Base-by-base conservation (phyloP, 345 rosid genomes). In the Euphorbia peplus region DNA sequence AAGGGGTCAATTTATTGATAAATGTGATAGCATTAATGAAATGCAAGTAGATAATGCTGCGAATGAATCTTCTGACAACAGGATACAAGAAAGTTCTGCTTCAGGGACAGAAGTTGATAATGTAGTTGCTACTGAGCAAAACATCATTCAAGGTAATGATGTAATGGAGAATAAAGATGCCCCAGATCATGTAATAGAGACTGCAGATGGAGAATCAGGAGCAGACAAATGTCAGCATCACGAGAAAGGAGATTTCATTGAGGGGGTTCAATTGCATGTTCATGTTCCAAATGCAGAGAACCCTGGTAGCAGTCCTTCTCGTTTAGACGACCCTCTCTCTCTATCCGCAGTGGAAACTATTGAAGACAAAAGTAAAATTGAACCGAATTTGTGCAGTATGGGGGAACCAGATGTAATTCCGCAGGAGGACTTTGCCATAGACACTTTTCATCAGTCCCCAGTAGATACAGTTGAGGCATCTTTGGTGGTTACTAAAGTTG, bases 21-120 rank as follows among this genome's bases (percentile, higher is more conserved):
- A 69, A 26, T 35, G 66, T 58, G 41, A 39, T 75, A 41, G 50
- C 70, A 62, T 32, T 70, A 67, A 66, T 72, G 64, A 63, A 69
- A 78, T 41, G 59, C 76, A 73, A 59, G 80, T 67, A 58, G 76
- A 53, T 78, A 44, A 37, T 66, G 70, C 64, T 4, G 57, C 48
- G 19, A 65, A 57, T 73, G 78, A 78, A 67, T 74, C 80, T 66
- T 61, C 51, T 18, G 83, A 77, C 81, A 66, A 73, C 60, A 65
- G 69, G 25, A 79, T 42, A 63, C 76, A 74, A 42, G 74, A 78
- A 75, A 75, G 63, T 74, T 71, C 73, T 75, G 71, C 57, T 76
- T 80, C 82, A 64, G 81, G 71, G 66, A 70, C 64, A 67, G 82
- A 82, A 74, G 70, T 67, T 60, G 85, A 80, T 69, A 47, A 70